These are phyloP conservation scores for Termitomyces sp. DNA, from an alignment of 768 basidiomycete species.

Conservation along the genomic window DNA sequence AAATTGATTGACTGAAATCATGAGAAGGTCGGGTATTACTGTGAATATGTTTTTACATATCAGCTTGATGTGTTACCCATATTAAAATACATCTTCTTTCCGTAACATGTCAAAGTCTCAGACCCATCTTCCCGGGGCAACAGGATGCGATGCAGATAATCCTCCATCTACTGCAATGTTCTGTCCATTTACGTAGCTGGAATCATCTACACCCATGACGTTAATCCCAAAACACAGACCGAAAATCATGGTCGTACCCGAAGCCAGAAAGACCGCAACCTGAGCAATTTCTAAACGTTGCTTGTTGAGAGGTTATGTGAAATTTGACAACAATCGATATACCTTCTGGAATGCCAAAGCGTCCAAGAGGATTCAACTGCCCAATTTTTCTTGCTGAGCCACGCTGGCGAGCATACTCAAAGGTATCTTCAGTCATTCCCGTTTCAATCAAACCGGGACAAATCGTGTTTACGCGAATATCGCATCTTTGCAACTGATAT, in stretches of 20 bases:
- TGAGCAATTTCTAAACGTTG: conserved; percentile 71
- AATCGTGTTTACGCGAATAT: conserved; percentile 85
- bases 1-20: neutral
- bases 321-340: conserved; percentile 12
- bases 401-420: conserved; percentile 68
- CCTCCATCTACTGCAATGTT: conserved; percentile 86
- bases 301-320: conserved; percentile 5
- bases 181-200: conserved; percentile 91
- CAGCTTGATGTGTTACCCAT: no score
- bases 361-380: conserved; percentile 75
- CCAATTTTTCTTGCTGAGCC: conserved; percentile 78
- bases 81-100: neutral
- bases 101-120: conserved; percentile 19
- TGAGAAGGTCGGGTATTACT: neutral
- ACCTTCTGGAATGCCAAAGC: conserved; percentile 83
- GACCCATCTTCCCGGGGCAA: conserved; percentile 70
- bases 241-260: conserved; percentile 44
- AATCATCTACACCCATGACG: conserved; percentile 54
- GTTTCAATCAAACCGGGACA: conserved; percentile 94
- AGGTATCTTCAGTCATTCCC: conserved; percentile 78
- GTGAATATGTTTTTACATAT: neutral
- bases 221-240: neutral
- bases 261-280: conserved; percentile 80
- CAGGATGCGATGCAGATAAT: conserved; percentile 71
- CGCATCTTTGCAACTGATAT: conserved; percentile 74